Evolutionary conservation across 352 stramenopile species (phyloP).

Genomic region (Albugo laibachii): DNA sequence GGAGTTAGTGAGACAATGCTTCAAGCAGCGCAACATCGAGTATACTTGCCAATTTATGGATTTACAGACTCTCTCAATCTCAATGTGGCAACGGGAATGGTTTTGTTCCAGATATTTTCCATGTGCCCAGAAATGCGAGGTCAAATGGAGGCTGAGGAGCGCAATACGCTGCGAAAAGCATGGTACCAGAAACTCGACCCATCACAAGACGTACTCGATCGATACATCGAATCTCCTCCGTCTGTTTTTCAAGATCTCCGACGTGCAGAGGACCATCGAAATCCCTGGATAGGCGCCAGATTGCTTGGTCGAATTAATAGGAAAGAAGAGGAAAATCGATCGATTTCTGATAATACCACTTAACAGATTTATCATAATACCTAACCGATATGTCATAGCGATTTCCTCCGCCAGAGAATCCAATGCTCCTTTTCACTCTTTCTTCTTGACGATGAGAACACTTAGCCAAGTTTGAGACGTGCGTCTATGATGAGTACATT

Average conservation of each 20-base stretch:
- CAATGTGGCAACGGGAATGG: slow-evolving; percentile 66
- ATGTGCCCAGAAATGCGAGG: slow-evolving; percentile 15
- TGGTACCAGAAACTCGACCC: slow-evolving; percentile 18
- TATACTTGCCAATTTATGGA: slow-evolving; percentile 71
- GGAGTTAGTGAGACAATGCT: slow-evolving; percentile 60
- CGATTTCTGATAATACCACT: too few species aligned
- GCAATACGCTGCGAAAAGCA: slow-evolving; percentile 10
- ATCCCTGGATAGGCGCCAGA: slow-evolving; percentile 17
- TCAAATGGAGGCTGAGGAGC: slow-evolving; percentile 11
- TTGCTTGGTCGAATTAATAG: slow-evolving; percentile 8
- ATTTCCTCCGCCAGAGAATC: too few species aligned
- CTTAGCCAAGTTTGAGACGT: too few species aligned
- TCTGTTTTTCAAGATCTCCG: slow-evolving; percentile 12
- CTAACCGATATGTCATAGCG: too few species aligned
- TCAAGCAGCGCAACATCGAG: slow-evolving; percentile 32
- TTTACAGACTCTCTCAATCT: slow-evolving; percentile 80
- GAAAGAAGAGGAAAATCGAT: slow-evolving; percentile 7
- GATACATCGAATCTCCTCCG: slow-evolving; percentile 7
- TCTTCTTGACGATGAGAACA: too few species aligned
- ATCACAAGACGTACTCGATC: slow-evolving; percentile 7
- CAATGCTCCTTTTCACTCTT: too few species aligned
- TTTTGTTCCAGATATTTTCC: slow-evolving; percentile 40
- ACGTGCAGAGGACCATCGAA: slow-evolving; percentile 14
- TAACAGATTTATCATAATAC: too few species aligned
- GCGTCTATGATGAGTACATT: too few species aligned